Conservation (phyloP, 805 yeast species). For the Diddensiella santjacobensis region DNA sequence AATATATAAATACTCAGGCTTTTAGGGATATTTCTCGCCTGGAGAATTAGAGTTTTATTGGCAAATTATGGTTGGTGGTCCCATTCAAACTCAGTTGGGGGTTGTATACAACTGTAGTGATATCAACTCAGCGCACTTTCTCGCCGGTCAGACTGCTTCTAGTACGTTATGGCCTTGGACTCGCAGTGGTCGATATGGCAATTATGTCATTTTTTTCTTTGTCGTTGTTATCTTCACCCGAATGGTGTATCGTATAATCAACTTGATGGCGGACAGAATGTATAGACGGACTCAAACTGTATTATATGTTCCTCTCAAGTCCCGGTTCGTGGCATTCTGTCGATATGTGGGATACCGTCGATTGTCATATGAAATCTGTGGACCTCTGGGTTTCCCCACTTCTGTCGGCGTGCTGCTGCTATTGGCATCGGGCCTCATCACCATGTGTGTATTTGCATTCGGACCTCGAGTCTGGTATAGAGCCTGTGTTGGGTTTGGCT, state of each 20-base stretch:
- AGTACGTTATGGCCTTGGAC: constrained; percentile 13
- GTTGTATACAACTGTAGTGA: constrained; percentile 8
- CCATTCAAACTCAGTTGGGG: not conserved
- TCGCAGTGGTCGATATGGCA: constrained; percentile 12
- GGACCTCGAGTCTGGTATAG: constrained; percentile 20
- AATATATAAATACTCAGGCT: too few species aligned
- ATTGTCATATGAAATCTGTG: constrained; percentile 7
- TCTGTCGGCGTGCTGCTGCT: constrained; percentile 13
- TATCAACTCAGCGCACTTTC: constrained; percentile 2
- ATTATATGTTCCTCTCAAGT: not conserved
- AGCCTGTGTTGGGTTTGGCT: constrained; percentile 20
- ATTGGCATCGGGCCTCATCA: constrained; percentile 9
- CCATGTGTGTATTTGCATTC: constrained; percentile 10
- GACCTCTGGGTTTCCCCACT: constrained; percentile 11
- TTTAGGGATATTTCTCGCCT: too few species aligned
- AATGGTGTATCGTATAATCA: constrained; percentile 10
- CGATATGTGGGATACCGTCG: constrained; percentile 18
- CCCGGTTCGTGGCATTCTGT: constrained; percentile 9
- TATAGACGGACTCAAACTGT: not conserved
- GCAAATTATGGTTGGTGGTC: not conserved
- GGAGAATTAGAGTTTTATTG: too few species aligned
- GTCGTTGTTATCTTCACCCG: constrained; percentile 10
- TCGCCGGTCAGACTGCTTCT: constrained; percentile 15
- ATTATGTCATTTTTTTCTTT: constrained; percentile 16
- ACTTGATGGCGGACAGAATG: constrained; percentile 8